Conservation (phyloP, 345 rosid genomes). For the Eutrema heterophyllum region DNA sequence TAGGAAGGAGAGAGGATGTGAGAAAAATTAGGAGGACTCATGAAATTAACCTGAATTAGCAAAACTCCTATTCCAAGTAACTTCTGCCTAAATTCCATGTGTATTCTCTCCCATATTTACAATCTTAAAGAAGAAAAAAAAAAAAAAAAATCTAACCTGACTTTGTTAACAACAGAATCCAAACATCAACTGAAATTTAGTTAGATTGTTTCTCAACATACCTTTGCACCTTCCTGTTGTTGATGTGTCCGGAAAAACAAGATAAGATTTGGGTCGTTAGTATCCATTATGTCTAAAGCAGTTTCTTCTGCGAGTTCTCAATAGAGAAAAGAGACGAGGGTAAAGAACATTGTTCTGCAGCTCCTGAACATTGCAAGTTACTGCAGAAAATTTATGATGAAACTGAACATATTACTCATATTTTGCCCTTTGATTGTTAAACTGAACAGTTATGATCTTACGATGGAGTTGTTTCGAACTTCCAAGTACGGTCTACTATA, state of each 20-base stretch:
- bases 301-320: background rate
- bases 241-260: background rate
- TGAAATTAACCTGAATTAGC: conserved; percentile 13
- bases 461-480: no score
- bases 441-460: no score
- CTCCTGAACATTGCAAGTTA: no score
- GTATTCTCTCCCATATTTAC: background rate
- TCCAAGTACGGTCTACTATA: no score
- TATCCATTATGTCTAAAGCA: background rate
- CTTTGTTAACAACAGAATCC: conserved; percentile 14
- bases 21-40: conserved; percentile 21
- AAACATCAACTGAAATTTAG: background rate
- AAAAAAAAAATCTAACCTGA: background rate
- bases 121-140: background rate
- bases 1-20: conserved; percentile 22
- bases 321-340: background rate
- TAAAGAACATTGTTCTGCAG: background rate
- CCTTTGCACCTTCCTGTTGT: background rate
- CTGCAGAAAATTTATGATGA: no score
- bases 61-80: conserved; percentile 18
- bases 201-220: conserved; percentile 3
- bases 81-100: background rate
- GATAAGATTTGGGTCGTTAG: background rate
- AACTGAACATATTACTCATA: no score
- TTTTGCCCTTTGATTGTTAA: no score